Evolutionary conservation across 2,329 filamentous ascomycete species (phyloP), one percentile per base, ranked within the genome.

Genomic region (Sarocladiaceae sp.): DNA sequence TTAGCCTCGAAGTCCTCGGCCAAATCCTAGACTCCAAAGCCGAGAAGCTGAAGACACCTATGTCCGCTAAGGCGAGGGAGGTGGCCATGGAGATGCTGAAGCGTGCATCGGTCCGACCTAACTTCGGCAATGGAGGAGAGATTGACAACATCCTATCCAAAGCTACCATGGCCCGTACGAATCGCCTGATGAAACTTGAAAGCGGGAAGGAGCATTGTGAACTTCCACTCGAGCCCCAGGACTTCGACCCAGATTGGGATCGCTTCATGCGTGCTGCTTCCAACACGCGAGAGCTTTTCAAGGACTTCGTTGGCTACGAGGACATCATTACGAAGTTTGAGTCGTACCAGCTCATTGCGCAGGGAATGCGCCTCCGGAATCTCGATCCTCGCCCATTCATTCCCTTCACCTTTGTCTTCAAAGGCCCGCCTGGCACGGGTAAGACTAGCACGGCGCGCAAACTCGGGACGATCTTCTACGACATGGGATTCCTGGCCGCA

Each of bases 391-490:
- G 62, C 20, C 62, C 61, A 2, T 63, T 78, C 44, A 72, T 88
- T 0, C 83, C 84, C 0, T 86, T 86, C 60, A 86, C 79, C 47
- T 88, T 86, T 58, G 64, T 88, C 1, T 89, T 89, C 69, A 77
- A 79, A 11, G 85, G 86, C 1, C 66, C 67, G 0, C 82, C 83
- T 25, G 84, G 82, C 0, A 90, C 86, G 0, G 87, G 87, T 0
- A 90, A 90, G 61, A 90, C 86, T 0, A 83, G 82, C 0, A 89
- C 75, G 0, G 88, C 88, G 0, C 71, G 76, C 31, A 86, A 83
- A 55, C 84, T 91, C 72, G 87, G 87, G 2, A 78, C 88, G 56
- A 72, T 91, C 0, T 91, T 81, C 60, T 90, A 88, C 59, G 81
- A 90, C 60, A 82, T 91, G 76, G 86, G 86, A 0, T 77, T 90